Percentiles rank a stretch among this genome's conserved stretches.
These are phyloP conservation scores for Trypanosoma rangeli DNA, from an alignment of 208 protist genomes.

Conservation along the genomic window DNA sequence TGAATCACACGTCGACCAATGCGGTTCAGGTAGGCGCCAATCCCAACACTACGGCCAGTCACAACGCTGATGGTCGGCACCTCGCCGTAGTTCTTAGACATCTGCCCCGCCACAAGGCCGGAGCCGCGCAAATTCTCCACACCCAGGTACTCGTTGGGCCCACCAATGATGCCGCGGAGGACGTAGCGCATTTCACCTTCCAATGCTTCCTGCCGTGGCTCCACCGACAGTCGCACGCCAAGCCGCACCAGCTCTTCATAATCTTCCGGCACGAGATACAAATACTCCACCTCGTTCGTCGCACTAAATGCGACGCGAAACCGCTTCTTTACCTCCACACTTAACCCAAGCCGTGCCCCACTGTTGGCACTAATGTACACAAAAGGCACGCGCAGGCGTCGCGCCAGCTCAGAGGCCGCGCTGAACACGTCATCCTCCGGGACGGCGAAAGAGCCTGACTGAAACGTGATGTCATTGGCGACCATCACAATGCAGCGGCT, in stretches of 20 bases:
- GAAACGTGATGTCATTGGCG: constrained; percentile 98
- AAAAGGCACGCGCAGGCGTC: constrained; percentile 90
- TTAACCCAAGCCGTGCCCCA: constrained; percentile 96
- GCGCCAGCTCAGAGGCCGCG: constrained; percentile 84
- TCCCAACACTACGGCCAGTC: constrained; percentile 96
- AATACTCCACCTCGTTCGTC: constrained; percentile 90
- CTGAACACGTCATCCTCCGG: constrained; percentile 95
- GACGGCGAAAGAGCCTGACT: constrained; percentile 96
- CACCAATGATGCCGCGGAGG: constrained; percentile 93
- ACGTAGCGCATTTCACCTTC: constrained; percentile 78
- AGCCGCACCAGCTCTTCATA: constrained; percentile 52
- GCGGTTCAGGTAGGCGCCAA: constrained; percentile 98
- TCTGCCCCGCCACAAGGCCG: constrained; percentile 97
- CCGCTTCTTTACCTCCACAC: constrained; percentile 90
- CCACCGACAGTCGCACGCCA: constrained; percentile 31
- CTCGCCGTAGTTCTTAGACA: constrained; percentile 95
- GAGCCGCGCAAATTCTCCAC: constrained; percentile 98
- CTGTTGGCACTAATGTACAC: constrained; percentile 97
- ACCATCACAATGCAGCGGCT: constrained; percentile 95
- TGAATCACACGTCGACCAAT: constrained; percentile 97
- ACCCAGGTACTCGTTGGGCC: constrained; percentile 91
- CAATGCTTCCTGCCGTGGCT: constrained; percentile 31
- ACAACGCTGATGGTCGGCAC: constrained; percentile 98
- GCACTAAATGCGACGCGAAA: constrained; percentile 92
- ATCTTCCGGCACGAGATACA: constrained; percentile 94